Evolutionary conservation across 768 basidiomycete genomes (phyloP).

Genomic region (Hygrocybe punicea): DNA sequence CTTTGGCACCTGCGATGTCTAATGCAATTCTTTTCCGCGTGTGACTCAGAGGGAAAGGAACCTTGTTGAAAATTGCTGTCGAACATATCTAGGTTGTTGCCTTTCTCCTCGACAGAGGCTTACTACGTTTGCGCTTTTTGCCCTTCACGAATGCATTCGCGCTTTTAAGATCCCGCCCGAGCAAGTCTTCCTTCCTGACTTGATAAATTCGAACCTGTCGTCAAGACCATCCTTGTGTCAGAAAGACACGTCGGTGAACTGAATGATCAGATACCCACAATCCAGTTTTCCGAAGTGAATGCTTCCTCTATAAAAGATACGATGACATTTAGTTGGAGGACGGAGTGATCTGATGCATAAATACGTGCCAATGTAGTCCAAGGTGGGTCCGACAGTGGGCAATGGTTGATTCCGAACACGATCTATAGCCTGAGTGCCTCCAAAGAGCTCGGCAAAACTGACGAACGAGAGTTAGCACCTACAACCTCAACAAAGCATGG

Average conservation of each 20-base stretch:
- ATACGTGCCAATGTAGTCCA: conserved; percentile 81
- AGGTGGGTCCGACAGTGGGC: conserved; percentile 69
- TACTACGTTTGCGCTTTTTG: conserved; percentile 83
- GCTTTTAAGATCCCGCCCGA: conserved; percentile 86
- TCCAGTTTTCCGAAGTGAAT: conserved; percentile 99
- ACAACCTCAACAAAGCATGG: neutral
- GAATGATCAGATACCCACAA: conserved; percentile 52
- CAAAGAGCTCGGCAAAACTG: conserved; percentile 87
- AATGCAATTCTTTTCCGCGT: no score
- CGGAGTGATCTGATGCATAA: neutral
- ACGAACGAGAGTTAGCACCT: conserved; percentile 3
- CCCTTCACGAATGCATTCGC: conserved; percentile 83
- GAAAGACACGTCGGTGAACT: neutral
- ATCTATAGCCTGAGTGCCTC: conserved; percentile 65
- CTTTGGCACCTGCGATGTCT: no score
- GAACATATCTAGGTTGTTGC: conserved; percentile 36
- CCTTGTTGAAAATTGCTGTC: no score
- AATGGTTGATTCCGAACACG: conserved; percentile 86
- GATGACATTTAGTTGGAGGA: neutral
- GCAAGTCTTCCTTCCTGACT: conserved; percentile 88
- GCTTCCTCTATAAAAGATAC: conserved; percentile 72
- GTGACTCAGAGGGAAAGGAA: neutral
- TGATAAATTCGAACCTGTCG: conserved; percentile 83
- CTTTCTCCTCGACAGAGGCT: conserved; percentile 61
- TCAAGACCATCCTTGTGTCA: neutral